Evolutionary conservation across 352 stramenopile genomes (phyloP).

Genomic region (Hyphochytrium catenoides): DNA sequence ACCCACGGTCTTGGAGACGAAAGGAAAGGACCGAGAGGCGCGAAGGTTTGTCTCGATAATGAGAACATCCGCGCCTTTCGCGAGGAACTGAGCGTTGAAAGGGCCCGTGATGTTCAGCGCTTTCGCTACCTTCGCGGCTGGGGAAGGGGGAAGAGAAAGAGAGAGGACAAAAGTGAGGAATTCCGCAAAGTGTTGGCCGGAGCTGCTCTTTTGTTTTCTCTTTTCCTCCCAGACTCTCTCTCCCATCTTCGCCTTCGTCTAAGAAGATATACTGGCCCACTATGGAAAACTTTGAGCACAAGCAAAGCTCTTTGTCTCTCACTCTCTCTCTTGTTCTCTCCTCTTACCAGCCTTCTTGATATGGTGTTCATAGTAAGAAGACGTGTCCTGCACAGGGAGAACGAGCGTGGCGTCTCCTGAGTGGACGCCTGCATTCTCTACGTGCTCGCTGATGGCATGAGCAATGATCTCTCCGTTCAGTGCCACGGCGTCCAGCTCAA

Average conservation of each 20-base stretch:
- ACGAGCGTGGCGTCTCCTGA: constrained; percentile 71
- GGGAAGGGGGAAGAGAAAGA: no score
- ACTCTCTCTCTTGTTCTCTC: no score
- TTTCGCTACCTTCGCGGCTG: constrained; percentile 75
- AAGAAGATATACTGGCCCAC: no score
- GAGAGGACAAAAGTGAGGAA: no score
- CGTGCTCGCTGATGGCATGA: constrained; percentile 70
- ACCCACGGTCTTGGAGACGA: constrained; percentile 82
- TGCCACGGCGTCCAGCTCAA: constrained; percentile 76
- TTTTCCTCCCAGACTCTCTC: no score
- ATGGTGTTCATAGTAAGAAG: constrained; percentile 31
- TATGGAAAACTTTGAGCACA: no score
- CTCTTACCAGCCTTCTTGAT: constrained; percentile 23
- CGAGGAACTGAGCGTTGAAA: constrained; percentile 89
- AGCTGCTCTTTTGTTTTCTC: no score
- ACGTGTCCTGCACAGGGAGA: constrained; percentile 45
- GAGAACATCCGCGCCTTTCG: constrained; percentile 73
- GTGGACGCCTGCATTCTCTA: constrained; percentile 81
- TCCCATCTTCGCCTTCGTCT: no score
- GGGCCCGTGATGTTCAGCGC: constrained; percentile 80
- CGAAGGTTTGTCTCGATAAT: constrained; percentile 88
- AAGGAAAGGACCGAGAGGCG: constrained; percentile 78
- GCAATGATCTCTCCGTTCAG: constrained; percentile 62
- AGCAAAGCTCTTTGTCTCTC: no score
- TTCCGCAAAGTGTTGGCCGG: no score